Conservation (phyloP, 352 stramenopile genomes). For the Nothophytophthora sp. region DNA sequence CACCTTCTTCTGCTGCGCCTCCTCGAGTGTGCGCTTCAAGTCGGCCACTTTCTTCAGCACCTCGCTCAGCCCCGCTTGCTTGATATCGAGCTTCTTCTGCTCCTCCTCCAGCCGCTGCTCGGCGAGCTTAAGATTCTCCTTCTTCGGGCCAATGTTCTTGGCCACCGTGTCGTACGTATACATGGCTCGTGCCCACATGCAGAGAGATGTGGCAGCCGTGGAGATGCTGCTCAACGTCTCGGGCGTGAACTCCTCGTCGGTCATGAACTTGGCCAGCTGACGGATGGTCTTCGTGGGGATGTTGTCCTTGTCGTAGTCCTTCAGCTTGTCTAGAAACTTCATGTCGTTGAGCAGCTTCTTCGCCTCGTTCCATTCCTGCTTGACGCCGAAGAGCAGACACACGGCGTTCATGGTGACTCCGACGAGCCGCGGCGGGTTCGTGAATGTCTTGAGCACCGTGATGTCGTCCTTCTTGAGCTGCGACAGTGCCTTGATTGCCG, state of each 20-base stretch:
- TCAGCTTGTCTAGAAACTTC: constrained; percentile 94
- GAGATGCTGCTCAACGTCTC: constrained; percentile 92
- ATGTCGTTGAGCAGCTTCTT: constrained; percentile 95
- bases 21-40: constrained; percentile 84
- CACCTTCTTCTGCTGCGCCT: constrained; percentile 87
- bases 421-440: constrained; percentile 91
- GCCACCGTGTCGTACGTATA: constrained; percentile 90
- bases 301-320: constrained; percentile 96
- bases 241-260: constrained; percentile 80
- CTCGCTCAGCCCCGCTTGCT: constrained; percentile 89
- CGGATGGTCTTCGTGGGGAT: constrained; percentile 93
- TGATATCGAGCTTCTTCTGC: constrained; percentile 86
- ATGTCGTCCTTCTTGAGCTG: constrained; percentile 96
- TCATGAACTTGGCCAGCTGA: constrained; percentile 95
- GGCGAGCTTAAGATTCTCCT: constrained; percentile 86
- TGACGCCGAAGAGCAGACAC: constrained; percentile 96
- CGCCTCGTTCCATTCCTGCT: constrained; percentile 91
- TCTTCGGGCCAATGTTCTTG: constrained; percentile 90
- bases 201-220: constrained; percentile 86
- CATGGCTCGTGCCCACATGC: constrained; percentile 93
- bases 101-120: constrained; percentile 87
- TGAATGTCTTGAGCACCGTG: constrained; percentile 96
- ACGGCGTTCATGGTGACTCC: constrained; percentile 95
- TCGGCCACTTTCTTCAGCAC: constrained; percentile 92
- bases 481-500: constrained; percentile 94